Conservation (phyloP, 2,329 filamentous ascomycete species). For the Chalara sp. region DNA sequence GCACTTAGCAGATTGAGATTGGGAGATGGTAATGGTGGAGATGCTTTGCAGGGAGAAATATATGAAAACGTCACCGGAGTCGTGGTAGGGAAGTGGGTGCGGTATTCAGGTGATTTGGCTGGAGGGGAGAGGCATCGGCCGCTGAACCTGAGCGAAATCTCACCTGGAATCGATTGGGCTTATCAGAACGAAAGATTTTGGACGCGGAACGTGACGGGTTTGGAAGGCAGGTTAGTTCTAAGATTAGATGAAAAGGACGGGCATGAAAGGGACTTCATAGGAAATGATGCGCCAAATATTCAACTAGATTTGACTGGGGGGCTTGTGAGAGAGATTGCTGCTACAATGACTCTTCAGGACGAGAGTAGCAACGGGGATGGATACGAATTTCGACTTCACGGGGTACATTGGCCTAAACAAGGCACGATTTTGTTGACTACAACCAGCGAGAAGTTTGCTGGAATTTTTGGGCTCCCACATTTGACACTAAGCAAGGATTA, state of each 20-base stretch:
- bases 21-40: constrained; percentile 7
- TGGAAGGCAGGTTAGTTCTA: constrained; percentile 61
- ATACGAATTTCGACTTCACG: constrained; percentile 75
- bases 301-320: constrained; percentile 23
- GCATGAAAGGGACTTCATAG: constrained; percentile 1
- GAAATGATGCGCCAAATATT: not conserved
- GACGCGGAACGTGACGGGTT: constrained; percentile 74
- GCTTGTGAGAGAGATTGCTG: constrained; percentile 59
- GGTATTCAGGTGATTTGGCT: constrained; percentile 17
- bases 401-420: constrained; percentile 77
- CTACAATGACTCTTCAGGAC: constrained; percentile 67
- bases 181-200: constrained; percentile 47
- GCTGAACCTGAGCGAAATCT: constrained; percentile 59
- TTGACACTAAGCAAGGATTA: constrained; percentile 55
- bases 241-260: constrained; percentile 48
- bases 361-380: constrained; percentile 61
- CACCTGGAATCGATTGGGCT: constrained; percentile 60
- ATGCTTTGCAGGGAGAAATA: constrained; percentile 9
- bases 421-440: constrained; percentile 79
- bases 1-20: constrained; percentile 31
- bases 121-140: constrained; percentile 28
- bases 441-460: constrained; percentile 89
- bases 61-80: constrained; percentile 29
- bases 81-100: constrained; percentile 25
- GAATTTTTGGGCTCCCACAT: constrained; percentile 84